Percentiles rank a stretch among this genome's conserved stretches.
Conservation (phyloP, 2,329 filamentous ascomycete species). For the Apiospora marii region DNA sequence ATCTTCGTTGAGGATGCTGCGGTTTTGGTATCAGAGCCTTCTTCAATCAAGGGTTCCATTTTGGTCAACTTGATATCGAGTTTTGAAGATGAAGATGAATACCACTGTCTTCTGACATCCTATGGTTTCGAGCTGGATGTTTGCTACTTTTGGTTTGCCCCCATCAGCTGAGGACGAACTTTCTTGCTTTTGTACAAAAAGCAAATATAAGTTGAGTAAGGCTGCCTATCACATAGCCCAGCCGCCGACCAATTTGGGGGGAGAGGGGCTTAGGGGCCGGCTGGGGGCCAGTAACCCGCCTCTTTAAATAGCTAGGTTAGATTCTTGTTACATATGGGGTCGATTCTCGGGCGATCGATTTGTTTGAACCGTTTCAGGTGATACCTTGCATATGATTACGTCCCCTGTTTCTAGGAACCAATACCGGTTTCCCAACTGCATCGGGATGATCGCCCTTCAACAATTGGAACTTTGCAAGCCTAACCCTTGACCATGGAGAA, state of each 20-base stretch:
- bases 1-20: neutral
- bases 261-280: no score
- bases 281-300: neutral
- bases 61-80: neutral
- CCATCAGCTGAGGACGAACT: neutral
- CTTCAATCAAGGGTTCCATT: neutral
- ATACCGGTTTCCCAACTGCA: neutral
- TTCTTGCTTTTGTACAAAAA: neutral
- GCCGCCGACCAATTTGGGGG: neutral
- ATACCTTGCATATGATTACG: neutral
- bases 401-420: neutral
- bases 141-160: neutral
- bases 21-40: neutral
- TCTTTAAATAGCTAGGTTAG: neutral
- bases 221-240: neutral
- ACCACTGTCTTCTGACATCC: neutral
- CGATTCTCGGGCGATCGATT: neutral
- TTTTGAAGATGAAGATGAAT: neutral
- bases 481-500: neutral
- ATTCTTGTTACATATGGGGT: neutral
- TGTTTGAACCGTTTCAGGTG: neutral
- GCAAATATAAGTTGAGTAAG: neutral
- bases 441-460: neutral
- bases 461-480: neutral
- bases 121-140: neutral